These are phyloP conservation scores for Xylaria flabelliformis DNA, from an alignment of 495 filamentous ascomycete genomes.

Conservation along the genomic window DNA sequence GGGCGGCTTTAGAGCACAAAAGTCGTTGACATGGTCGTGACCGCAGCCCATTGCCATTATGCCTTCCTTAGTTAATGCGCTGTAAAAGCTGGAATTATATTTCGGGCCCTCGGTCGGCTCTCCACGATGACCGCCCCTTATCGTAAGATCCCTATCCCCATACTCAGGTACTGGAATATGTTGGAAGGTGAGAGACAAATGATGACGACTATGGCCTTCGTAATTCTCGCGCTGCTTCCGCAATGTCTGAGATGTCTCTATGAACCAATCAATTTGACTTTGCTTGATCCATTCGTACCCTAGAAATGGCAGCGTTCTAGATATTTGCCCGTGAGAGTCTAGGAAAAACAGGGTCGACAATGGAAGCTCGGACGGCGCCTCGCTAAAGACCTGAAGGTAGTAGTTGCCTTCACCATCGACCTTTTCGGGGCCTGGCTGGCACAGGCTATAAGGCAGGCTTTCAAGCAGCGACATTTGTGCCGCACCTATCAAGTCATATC, in stretches of 20 bases:
- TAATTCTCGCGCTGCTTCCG: constrained; percentile 39
- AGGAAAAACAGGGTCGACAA: constrained; percentile 50
- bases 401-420: constrained; percentile 49
- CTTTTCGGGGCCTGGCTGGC: constrained; percentile 44
- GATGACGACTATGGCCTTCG: constrained; percentile 31
- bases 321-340: constrained; percentile 46
- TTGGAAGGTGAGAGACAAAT: constrained; percentile 41
- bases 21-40: constrained; percentile 51
- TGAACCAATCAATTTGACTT: constrained; percentile 51
- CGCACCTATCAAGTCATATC: constrained; percentile 26
- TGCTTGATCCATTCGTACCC: constrained; percentile 48
- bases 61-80: constrained; percentile 45
- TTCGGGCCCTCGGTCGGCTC: constrained; percentile 46
- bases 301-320: constrained; percentile 17
- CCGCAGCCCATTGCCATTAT: constrained; percentile 45
- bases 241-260: constrained; percentile 40
- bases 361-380: constrained; percentile 38
- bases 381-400: constrained; percentile 46
- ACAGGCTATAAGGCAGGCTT: constrained; percentile 44
- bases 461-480: constrained; percentile 44
- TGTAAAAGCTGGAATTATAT: constrained; percentile 48
- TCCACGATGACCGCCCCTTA: constrained; percentile 41
- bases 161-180: constrained; percentile 47
- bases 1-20: constrained; percentile 43
- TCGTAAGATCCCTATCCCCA: constrained; percentile 38